A percentile compares a stretch with the other conserved stretches of the same genome.
Evolutionary conservation across 495 filamentous ascomycete species (phyloP).

Genomic region (Tuber magnatum): DNA sequence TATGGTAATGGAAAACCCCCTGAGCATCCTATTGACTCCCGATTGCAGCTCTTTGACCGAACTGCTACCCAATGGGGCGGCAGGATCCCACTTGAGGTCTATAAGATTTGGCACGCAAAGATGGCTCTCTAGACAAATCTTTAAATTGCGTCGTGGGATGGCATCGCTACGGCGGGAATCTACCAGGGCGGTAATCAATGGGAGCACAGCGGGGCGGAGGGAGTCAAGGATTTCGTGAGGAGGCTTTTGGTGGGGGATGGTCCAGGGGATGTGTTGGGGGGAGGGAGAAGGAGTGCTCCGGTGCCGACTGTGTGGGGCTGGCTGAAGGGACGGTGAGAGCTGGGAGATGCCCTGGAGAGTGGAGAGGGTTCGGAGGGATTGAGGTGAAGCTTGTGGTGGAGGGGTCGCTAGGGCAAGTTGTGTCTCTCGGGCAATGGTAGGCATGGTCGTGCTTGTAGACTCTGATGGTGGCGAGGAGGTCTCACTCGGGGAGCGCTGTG

Average conservation of each 20-base stretch:
- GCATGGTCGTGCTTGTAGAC: background rate
- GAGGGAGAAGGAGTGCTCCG: background rate
- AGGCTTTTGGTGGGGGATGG: constrained; percentile 1
- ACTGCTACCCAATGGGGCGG: background rate
- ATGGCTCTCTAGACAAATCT: constrained; percentile 1
- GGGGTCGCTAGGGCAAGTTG: background rate
- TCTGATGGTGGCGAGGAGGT: background rate
- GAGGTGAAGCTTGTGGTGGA: background rate
- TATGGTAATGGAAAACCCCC: background rate
- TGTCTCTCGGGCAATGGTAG: background rate
- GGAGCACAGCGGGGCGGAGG: background rate
- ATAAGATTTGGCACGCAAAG: background rate
- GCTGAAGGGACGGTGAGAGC: background rate
- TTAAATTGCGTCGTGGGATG: constrained; percentile 4
- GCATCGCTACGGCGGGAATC: background rate
- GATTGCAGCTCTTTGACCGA: background rate
- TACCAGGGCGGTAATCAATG: background rate
- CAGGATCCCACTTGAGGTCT: constrained; percentile 1
- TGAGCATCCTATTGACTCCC: background rate
- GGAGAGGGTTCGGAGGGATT: background rate
- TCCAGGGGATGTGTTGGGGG: background rate
- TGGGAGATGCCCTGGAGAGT: background rate
- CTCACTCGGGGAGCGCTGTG: background rate
- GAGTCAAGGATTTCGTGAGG: background rate
- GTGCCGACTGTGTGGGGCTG: background rate